These are phyloP conservation scores for Violaceomyces palustris DNA, from an alignment of 1,284 basidiomycete species.

Conservation along the genomic window DNA sequence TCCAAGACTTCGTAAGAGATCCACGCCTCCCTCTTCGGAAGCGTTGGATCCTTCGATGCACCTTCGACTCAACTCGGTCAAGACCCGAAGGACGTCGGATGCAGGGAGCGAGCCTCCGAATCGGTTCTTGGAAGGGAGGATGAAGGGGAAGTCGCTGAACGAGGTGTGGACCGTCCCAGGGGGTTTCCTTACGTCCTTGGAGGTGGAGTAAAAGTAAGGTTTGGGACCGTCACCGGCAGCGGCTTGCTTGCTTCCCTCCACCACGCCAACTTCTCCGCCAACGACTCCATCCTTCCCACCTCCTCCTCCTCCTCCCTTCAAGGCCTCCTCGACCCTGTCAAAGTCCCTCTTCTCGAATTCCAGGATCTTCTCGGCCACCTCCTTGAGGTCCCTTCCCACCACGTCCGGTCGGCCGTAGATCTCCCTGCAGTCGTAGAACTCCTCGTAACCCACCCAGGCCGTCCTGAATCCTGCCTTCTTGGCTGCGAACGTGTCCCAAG, in stretches of 20 bases:
- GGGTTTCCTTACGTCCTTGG: no score
- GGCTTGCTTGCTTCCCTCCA: no score
- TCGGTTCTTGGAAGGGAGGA: constrained; percentile 26
- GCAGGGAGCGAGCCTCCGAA: constrained; percentile 16
- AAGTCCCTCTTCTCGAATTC: constrained; percentile 13
- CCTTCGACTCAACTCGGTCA: no score
- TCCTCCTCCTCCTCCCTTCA: constrained; percentile 8
- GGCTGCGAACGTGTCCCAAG: constrained; percentile 27
- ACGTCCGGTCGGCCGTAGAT: constrained; percentile 39
- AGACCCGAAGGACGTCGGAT: no score
- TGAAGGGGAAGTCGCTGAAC: constrained; percentile 41
- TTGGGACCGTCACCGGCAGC: no score
- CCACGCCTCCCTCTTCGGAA: no score
- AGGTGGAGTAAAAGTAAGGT: no score
- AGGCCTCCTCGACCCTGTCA: constrained; percentile 4
- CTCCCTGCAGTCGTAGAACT: constrained; percentile 22
- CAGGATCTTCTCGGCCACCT: constrained; percentile 32
- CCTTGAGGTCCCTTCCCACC: constrained; percentile 26
- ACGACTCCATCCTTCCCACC: constrained; percentile 2
- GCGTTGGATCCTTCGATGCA: no score
- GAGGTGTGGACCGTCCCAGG: constrained; percentile 34
- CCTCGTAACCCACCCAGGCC: constrained; percentile 43
- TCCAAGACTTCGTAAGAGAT: no score
- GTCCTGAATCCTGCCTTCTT: constrained; percentile 35
- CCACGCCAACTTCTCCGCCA: no score